A percentile compares a stretch with the other conserved stretches of the same genome.
These are phyloP conservation scores for Ogataea henricii DNA, from an alignment of 805 yeast genomes.

Conservation along the genomic window DNA sequence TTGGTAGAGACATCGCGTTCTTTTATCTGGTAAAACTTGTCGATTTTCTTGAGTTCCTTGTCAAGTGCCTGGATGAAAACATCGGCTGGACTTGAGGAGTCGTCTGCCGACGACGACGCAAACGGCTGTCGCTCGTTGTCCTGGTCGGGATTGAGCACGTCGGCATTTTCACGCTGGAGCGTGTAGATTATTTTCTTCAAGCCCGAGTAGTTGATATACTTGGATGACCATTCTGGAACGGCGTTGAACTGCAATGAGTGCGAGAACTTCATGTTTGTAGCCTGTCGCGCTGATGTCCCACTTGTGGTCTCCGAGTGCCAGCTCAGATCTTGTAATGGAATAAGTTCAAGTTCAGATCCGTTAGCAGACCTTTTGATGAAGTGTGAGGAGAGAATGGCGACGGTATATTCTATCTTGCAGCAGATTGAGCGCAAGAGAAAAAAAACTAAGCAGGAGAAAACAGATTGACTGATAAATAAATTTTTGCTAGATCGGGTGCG, in stretches of 20 bases:
- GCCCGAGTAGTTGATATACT: conserved; percentile 86
- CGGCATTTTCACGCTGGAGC: conserved; percentile 64
- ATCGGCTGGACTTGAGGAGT: conserved; percentile 47
- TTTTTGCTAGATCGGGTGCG: conserved; percentile 3
- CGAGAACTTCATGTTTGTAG: conserved; percentile 77
- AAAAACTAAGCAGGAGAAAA: not conserved
- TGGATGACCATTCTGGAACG: conserved; percentile 96
- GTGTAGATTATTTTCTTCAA: conserved; percentile 82
- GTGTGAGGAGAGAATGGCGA: conserved; percentile 6
- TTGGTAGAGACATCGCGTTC: conserved; percentile 58
- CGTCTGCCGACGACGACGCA: conserved; percentile 34
- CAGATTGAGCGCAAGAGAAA: not conserved
- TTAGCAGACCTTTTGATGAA: not conserved
- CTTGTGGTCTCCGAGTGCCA: not conserved
- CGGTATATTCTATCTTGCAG: not conserved
- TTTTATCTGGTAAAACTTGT: conserved; percentile 68
- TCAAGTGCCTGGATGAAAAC: conserved; percentile 76
- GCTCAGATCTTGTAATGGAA: conserved; percentile 25
- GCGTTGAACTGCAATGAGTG: conserved; percentile 95
- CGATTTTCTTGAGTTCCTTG: conserved; percentile 73
- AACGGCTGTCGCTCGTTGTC: conserved; percentile 33
- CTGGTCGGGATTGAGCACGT: conserved; percentile 27
- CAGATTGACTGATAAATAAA: conserved; percentile 1
- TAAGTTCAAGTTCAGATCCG: conserved; percentile 11
- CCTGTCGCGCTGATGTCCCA: not conserved